Base-by-base conservation (phyloP, 83 land plant genomes). In the Picea engelmannii region DNA sequence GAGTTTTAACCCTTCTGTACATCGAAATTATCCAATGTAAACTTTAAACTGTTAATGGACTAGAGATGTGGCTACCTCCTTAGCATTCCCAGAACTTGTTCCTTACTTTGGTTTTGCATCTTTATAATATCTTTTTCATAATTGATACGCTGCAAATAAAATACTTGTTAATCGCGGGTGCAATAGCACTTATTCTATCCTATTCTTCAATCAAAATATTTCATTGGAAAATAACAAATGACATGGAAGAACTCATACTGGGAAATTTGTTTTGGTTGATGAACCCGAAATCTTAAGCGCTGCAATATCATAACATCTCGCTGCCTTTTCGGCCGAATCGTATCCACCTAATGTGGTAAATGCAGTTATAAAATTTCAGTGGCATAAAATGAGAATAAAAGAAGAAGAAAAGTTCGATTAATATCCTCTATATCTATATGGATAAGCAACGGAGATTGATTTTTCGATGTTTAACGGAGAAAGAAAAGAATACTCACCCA, bases 261-360 rank as follows among this genome's bases (percentile, higher is more conserved):
- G 2, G 47, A 47, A 73, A 73, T 73, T 73, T 0, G 17, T 73
- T 7, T 12, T 42, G 1, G 47, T 12, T 47, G 21, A 0, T 13
- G 11, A 20, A 73, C 76, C 76, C 59, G 5, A 47, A 47, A n/a
- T 47, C 25, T 73, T 73, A 13, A 73, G 25, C n/a, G 76, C 76
- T 20, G 76, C 76, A 13, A 35, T 44, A 73, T 73, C 76, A 47
- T 47, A 47, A 73, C 27, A 15, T 73, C 76, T 73, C 8, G 76
- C 76, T 73, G 76, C 76, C 49, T 73, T 73, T 5, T 9, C 4
- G n/a, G 44, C 59, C n/a, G 25, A 42, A 24, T 47, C 76, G 47
- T 73, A 73, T 13, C 58, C 25, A 47, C 76, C 76, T 73, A 9
- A 12, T n/a, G 21, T 0, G 2, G 21, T 12, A 40, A 2, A 70